Evolutionary conservation across 371 early-diverging fungal genomes (phyloP).

Genomic region (Phascolomyces articulosus): DNA sequence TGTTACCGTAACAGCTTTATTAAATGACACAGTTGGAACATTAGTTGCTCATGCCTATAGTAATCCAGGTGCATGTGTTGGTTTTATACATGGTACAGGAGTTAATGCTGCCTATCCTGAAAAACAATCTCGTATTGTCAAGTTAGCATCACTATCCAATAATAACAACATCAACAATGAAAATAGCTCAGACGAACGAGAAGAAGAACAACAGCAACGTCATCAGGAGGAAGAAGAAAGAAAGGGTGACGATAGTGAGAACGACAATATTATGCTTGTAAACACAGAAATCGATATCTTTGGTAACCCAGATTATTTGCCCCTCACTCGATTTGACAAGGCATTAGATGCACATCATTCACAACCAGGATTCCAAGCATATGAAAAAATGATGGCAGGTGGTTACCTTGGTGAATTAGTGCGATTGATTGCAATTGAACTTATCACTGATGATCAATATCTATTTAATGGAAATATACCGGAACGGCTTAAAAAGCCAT

Average conservation of each 20-base stretch:
- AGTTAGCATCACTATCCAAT: slow-evolving; percentile 18
- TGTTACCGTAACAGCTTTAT: slow-evolving; percentile 82
- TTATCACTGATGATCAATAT: slow-evolving; percentile 57
- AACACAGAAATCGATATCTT: slow-evolving; percentile 87
- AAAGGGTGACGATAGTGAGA: too few relatives aligned
- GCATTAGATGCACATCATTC: slow-evolving; percentile 73
- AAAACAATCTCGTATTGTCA: slow-evolving; percentile 20
- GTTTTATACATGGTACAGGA: slow-evolving; percentile 89
- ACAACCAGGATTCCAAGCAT: slow-evolving; percentile 80
- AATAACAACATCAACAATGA: background rate
- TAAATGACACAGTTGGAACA: slow-evolving; percentile 94
- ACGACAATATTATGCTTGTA: slow-evolving; percentile 56
- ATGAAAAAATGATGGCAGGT: slow-evolving; percentile 94
- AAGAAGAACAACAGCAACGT: background rate
- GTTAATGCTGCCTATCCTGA: slow-evolving; percentile 75
- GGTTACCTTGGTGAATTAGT: slow-evolving; percentile 91
- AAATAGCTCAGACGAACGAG: background rate
- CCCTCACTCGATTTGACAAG: slow-evolving; percentile 82
- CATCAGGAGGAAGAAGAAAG: background rate
- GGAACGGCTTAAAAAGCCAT: slow-evolving; percentile 52
- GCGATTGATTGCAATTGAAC: slow-evolving; percentile 72
- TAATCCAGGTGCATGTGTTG: slow-evolving; percentile 76
- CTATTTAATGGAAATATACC: slow-evolving; percentile 70
- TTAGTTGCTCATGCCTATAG: slow-evolving; percentile 82
- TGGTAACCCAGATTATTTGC: slow-evolving; percentile 73